Evolutionary conservation across 2,329 filamentous ascomycete species (phyloP).

Genomic region (Aspergillus ochraceus): DNA sequence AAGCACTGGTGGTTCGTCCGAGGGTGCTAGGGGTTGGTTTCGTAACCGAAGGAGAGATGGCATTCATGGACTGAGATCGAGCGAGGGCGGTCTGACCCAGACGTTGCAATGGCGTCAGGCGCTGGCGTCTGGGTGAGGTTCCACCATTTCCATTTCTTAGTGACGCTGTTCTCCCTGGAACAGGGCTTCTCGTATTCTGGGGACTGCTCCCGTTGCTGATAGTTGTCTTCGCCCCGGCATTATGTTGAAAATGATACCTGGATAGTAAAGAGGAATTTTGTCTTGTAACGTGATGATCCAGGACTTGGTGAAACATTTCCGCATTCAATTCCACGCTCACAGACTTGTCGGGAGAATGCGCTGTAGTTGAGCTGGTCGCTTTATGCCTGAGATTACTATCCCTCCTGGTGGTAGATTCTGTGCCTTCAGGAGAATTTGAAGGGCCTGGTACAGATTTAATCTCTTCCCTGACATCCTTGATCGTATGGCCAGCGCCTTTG

Average conservation of each 20-base stretch:
- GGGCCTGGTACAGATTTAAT: background rate
- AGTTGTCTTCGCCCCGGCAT: background rate
- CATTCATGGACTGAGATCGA: conserved; percentile 39
- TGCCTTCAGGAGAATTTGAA: background rate
- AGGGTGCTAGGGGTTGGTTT: conserved; percentile 1
- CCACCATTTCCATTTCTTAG: background rate
- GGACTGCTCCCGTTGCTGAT: background rate
- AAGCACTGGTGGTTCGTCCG: background rate
- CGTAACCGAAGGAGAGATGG: conserved; percentile 10
- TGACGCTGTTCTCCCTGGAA: background rate
- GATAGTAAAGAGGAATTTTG: conserved; percentile 39
- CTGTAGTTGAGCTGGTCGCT: background rate
- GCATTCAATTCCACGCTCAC: conserved; percentile 18
- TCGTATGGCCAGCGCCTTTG: background rate
- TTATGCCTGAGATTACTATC: background rate
- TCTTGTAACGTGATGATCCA: conserved; percentile 37
- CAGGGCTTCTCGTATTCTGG: background rate
- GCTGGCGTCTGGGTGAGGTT: conserved; percentile 7
- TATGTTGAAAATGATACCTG: conserved; percentile 35
- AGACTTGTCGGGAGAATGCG: background rate
- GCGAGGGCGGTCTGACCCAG: conserved; percentile 41
- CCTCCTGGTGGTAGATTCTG: background rate
- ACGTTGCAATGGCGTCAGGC: conserved; percentile 42
- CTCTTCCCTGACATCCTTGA: background rate
- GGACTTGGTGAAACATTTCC: conserved; percentile 33